A percentile compares a stretch with the other conserved stretches of the same genome.
phyloP scores from a whole-genome alignment of 305 asterid species.

The Withania somnifera region DNA sequence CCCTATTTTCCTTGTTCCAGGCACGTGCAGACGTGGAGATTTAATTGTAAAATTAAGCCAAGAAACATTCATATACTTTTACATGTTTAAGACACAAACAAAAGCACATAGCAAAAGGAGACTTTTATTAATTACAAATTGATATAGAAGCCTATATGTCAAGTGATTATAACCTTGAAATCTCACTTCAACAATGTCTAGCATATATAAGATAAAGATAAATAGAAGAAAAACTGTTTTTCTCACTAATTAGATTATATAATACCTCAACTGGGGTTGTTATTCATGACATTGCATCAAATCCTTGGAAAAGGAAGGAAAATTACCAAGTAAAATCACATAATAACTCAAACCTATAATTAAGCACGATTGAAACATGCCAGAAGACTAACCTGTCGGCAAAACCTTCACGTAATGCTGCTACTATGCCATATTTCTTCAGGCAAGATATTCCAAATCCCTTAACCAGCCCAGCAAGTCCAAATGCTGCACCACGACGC shows the following conservation, averaged over 20 bases:
- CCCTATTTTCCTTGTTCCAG: not conserved
- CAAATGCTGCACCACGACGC: slow-evolving; percentile 99
- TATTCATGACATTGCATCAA: not conserved
- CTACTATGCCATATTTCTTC: slow-evolving; percentile 67
- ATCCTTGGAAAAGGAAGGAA: not conserved
- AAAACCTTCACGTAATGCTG: slow-evolving; percentile 63
- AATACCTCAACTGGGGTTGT: not conserved
- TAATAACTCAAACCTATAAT: not conserved
- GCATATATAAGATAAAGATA: not conserved
- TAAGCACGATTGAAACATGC: not conserved
- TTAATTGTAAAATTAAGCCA: not conserved
- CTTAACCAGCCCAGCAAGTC: slow-evolving; percentile 90
- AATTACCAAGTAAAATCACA: not conserved
- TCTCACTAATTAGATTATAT: not conserved
- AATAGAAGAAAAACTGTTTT: not conserved
- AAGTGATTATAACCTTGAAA: not conserved
- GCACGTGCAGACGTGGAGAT: not conserved
- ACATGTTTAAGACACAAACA: not conserved
- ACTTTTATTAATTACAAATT: not conserved
- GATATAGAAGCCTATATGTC: not conserved
- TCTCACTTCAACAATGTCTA: not conserved
- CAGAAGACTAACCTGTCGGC: slow-evolving; percentile 60
- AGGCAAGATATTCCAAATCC: slow-evolving; percentile 82
- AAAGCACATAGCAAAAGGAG: not conserved
- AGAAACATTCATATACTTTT: not conserved